Evolutionary conservation across 2,329 filamentous ascomycete genomes (phyloP), one percentile per base, ranked within the genome.

Genomic region (Sclerotinia spermophila): DNA sequence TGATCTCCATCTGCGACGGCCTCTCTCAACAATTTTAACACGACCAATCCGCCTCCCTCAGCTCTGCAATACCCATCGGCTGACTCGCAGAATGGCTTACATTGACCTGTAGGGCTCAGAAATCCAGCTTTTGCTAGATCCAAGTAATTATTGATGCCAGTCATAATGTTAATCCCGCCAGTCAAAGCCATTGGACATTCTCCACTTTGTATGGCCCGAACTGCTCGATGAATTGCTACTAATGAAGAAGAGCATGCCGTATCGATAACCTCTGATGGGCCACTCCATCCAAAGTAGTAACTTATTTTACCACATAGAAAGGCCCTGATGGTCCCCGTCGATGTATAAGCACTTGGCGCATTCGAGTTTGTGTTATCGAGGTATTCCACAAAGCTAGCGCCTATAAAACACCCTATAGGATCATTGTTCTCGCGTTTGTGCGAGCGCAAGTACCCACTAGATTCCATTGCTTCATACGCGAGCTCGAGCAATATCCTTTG

Each of bases 21-120:
- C 30, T 70, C 35, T 42, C 21, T 30, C 35, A 65, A 45, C 11
- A 15, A 40, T 21, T 87, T 88, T 11, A 88, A 71, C 0, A 87
- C 79, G 0, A 88, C 78, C 0, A 81, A 77, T 0, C 79, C 85
- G 5, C 83, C 79, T 5, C 81, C 85, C 27, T 88, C 86, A 0
- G 79, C 84, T 1, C 86, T 82, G 72, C 84, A 86, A 69, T 88
- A 88, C 0, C 86, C 86, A 73, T 87, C 84, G 0, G 82, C 86
- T 75, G 74, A 80, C 77, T 76, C 76, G 67, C 84, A 82, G 27
- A 79, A 85, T 0, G 81, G 79, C 69, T 86, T 70, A 21, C 48
- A 70, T 24, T 38, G 40, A 30, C 68, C 68, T 3, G 68, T 55
- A 19, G 68, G 68, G 40, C 68, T 70, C 24, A 70, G 51, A 61